Percentiles rank a stretch among this genome's conserved stretches.
Conservation (phyloP, 2,329 filamentous ascomycete species). For the Scedosporium minutisporum region DNA sequence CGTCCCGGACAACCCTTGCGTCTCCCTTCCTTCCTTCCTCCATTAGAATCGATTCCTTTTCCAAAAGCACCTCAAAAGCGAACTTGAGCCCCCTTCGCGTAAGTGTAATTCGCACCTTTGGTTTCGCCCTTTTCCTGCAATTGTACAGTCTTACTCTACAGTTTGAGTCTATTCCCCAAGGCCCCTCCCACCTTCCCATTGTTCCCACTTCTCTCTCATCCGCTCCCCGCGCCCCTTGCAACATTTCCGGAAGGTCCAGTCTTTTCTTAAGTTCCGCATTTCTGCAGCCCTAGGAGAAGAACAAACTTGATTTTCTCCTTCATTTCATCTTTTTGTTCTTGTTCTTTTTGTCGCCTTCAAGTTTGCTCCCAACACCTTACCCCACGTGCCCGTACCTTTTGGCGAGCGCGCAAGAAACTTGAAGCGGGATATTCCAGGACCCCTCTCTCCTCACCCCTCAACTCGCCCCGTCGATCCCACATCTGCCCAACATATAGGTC, state of each 20-base stretch:
- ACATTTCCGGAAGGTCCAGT: no score
- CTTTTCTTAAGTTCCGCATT: no score
- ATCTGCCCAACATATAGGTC: not conserved
- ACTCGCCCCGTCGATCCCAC: not conserved
- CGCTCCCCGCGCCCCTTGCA: no score
- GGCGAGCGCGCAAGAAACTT: not conserved
- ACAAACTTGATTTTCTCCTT: not conserved
- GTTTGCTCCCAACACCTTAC: not conserved
- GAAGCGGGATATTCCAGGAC: not conserved
- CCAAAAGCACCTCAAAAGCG: not conserved
- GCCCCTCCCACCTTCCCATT: not conserved
- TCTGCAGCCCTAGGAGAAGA: no score
- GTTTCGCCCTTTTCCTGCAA: not conserved
- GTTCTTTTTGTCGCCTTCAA: not conserved
- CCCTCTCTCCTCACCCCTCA: slow-evolving; percentile 1
- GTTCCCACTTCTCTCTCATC: not conserved
- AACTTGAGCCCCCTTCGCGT: not conserved
- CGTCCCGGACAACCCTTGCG: no score
- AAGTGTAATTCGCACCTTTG: not conserved
- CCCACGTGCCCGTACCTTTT: not conserved
- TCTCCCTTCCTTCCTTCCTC: not conserved
- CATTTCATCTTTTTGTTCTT: not conserved
- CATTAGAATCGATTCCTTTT: not conserved
- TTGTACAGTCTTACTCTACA: no score
- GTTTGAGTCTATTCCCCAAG: no score